These are phyloP conservation scores for Sechiopsis laciniata DNA, from an alignment of 306 rosid species.

Conservation along the genomic window DNA sequence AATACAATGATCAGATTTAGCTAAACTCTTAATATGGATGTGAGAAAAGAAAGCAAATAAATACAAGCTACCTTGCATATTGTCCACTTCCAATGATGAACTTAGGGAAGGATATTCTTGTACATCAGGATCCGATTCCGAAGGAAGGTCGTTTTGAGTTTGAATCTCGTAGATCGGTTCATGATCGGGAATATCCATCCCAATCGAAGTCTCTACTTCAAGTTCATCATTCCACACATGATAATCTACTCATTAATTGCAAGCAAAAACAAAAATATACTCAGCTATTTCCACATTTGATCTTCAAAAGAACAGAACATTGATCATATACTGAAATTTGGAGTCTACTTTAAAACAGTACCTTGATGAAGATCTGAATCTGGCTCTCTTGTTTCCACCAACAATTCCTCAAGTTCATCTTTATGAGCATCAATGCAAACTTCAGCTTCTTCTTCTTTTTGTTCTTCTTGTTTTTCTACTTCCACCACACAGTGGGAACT, in stretches of 20 bases:
- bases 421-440: constrained; percentile 24
- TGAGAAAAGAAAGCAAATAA: constrained; percentile 5
- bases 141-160: constrained; percentile 34
- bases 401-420: constrained; percentile 22
- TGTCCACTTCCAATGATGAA: constrained; percentile 31
- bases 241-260: constrained; percentile 27
- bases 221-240: constrained; percentile 44
- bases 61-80: constrained; percentile 41
- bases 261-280: background rate
- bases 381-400: constrained; percentile 28
- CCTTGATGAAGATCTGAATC: constrained; percentile 48
- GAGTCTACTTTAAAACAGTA: constrained; percentile 21
- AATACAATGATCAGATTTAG: background rate
- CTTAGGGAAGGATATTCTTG: constrained; percentile 53
- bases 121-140: constrained; percentile 18
- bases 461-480: background rate
- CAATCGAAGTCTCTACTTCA: constrained; percentile 72
- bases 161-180: constrained; percentile 55
- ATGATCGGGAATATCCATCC: constrained; percentile 85
- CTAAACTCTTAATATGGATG: background rate
- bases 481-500: constrained; percentile 32
- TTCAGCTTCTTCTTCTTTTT: constrained; percentile 3
- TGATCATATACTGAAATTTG: background rate
- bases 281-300: constrained; percentile 12
- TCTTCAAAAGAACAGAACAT: background rate